Base-by-base conservation (phyloP, 805 yeast species). In the Ogataea allantospora region DNA sequence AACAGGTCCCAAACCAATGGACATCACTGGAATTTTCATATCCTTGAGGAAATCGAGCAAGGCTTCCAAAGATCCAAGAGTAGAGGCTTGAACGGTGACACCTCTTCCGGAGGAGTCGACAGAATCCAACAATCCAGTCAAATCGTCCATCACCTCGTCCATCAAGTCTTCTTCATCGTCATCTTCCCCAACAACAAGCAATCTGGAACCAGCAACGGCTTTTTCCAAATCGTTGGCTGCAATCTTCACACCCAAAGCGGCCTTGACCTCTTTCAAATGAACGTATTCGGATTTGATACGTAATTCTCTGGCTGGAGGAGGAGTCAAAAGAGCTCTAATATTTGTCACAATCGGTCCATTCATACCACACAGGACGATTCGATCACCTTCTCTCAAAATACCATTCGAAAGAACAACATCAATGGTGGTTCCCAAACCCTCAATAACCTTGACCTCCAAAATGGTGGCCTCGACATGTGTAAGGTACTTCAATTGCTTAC, bases 11-110 rank as follows among this genome's bases (percentile, higher is more conserved):
- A 93, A 75, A 38, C 97, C 95, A 59, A 93, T 89, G 23, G 96
- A 85, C 96, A 91, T 88, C 24, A 93, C 99, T 14, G 99, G 99
- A 65, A 93, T 93, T 75, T 93, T 93, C 97, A 89, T 87, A 57
- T 87, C 95, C 68, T 91, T 91, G 63, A 93, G 77, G 87, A 93
- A 93, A 66, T 91, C 98, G 48, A 93, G 75, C 51, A 93, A 71
- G 3, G 99, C 99, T 70, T 93, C 99, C 56, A 93, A 72, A 28
- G 99, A 89, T 75, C 99, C 99, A 58, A 93, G 77, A 14, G 99
- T 93, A 5, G 97, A 88, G 1, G 99, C 97, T 70, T 93, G 99
- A 31, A 93, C 99, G 53, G 88, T 87, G 39, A 93, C 99, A 78
- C 99, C 99, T 61, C 78, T 80, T 57, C 99, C 99, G 31, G 89